Evolutionary conservation across 2,329 filamentous ascomycete genomes (phyloP), one percentile per base, ranked within the genome.

Genomic region (Phialophora macrospora): DNA sequence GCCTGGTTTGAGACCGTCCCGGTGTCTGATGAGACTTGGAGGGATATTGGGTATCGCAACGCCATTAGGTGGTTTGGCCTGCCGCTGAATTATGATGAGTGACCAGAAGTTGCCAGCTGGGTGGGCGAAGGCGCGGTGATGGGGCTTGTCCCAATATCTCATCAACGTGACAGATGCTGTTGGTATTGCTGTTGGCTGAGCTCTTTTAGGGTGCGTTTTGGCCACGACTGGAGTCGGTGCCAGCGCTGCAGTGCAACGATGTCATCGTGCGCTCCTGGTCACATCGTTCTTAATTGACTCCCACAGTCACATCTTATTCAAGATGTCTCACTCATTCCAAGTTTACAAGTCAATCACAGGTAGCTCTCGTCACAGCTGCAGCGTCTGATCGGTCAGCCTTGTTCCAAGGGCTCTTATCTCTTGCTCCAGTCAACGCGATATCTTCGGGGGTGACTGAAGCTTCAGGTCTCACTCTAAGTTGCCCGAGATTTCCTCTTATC

Each of bases 31-130:
- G 57, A 65, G 58, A 65, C 51, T 3, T 65, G 63, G 63, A 61
- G 54, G 44, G 63, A 65, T 44, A 65, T 65, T 54, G 63, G 63
- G 12, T 65, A 65, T 28, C 63, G 63, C 1, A 65, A 65, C 30
- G 63, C 63, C 8, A 65, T 65, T 28, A 34, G 58, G n/a, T 20
- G 60, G 20, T 65, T 65, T 52, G 58, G 52, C 1, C 46, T 65
- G 24, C 63, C 63, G 5, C 30, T 65, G 46, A 41, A 57, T 32
- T 62, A 62, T 44, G 63, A 64, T 41, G 55, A 51, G 48, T n/a
- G 48, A 55, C 22, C 9, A 20, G 52, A 34, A 3, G 28, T 8
- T 17, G 52, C 2, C 5, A 55, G 17, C 38, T 20, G 38, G 4
- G 17, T n/a, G 14, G 38, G 6, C 4, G 14, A n/a, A 8, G 17